phyloP scores from a whole-genome alignment of 495 filamentous ascomycete species.

The Staphylotrichum longicolle region DNA sequence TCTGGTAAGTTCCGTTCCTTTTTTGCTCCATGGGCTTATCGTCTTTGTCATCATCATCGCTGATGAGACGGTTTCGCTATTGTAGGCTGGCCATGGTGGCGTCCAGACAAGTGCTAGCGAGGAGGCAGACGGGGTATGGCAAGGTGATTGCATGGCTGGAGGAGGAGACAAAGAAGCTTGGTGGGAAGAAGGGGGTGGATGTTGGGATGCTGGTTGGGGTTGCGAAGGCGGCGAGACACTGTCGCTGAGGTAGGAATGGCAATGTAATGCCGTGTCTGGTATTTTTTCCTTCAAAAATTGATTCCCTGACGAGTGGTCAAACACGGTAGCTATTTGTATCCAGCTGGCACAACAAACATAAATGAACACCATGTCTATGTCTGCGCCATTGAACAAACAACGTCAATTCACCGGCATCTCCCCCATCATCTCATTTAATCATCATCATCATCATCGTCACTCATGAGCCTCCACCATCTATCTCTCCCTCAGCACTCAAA shows the following conservation, averaged over 20 bases:
- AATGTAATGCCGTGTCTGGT: too few species aligned
- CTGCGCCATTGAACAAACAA: too few species aligned
- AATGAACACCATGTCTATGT: too few species aligned
- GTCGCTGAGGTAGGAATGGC: background rate
- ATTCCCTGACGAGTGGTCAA: too few species aligned
- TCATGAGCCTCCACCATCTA: background rate
- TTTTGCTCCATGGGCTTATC: constrained; percentile 1
- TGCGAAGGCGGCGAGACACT: constrained; percentile 4
- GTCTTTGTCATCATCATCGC: background rate
- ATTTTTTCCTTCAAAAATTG: too few species aligned
- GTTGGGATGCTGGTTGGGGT: constrained; percentile 19
- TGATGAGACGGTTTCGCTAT: too few species aligned
- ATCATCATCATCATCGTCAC: background rate
- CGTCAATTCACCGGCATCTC: too few species aligned
- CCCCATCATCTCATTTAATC: too few species aligned
- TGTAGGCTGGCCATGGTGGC: constrained; percentile 62
- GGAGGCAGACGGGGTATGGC: constrained; percentile 67
- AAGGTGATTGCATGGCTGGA: constrained; percentile 63
- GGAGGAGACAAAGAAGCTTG: constrained; percentile 37
- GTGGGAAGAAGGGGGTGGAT: constrained; percentile 21
- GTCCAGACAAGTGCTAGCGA: constrained; percentile 60
- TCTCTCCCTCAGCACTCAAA: too few species aligned
- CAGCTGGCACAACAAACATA: too few species aligned
- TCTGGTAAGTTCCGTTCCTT: constrained; percentile 53
- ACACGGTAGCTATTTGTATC: too few species aligned